Evolutionary conservation across 352 stramenopile genomes (phyloP).

Genomic region (Phytopythium vexans): DNA sequence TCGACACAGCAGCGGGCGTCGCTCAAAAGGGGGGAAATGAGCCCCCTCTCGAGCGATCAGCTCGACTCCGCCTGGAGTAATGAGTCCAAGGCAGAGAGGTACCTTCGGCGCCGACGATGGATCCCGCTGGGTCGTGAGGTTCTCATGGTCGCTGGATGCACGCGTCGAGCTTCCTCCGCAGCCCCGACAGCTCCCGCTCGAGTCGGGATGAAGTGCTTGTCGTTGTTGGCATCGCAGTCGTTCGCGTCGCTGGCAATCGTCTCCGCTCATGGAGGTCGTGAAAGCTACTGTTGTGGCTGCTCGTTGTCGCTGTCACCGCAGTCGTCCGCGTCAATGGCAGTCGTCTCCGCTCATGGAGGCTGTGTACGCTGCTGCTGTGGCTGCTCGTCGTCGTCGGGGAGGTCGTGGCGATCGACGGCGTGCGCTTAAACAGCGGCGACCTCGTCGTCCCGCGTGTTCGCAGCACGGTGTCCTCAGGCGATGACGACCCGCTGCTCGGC

Average conservation of each 20-base stretch:
- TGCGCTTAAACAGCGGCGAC: slow-evolving; percentile 40
- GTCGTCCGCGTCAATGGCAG: not conserved
- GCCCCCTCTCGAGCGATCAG: too few relatives aligned
- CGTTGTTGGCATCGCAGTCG: not conserved
- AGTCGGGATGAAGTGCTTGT: slow-evolving; percentile 29
- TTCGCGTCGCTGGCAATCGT: too few relatives aligned
- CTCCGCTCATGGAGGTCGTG: too few relatives aligned
- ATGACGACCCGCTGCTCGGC: slow-evolving; percentile 3
- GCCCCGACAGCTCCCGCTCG: slow-evolving; percentile 43
- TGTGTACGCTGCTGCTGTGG: slow-evolving; percentile 23
- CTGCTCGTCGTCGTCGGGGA: slow-evolving; percentile 18
- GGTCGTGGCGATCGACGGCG: slow-evolving; percentile 23
- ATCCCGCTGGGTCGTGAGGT: too few relatives aligned
- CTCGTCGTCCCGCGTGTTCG: slow-evolving; percentile 36
- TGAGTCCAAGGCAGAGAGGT: too few relatives aligned
- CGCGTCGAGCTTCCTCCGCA: slow-evolving; percentile 59
- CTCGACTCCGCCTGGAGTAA: too few relatives aligned
- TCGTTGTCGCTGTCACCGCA: slow-evolving; percentile 25
- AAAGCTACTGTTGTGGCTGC: slow-evolving; percentile 11
- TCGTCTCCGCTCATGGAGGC: slow-evolving; percentile 6
- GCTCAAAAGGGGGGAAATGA: too few relatives aligned
- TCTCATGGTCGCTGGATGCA: too few relatives aligned
- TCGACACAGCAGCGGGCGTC: too few relatives aligned
- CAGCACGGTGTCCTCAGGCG: slow-evolving; percentile 1
- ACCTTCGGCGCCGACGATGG: too few relatives aligned